Evolutionary conservation across 1,139 yeast species (phyloP).

Genomic region (Scheffersomyces parashehatae): DNA sequence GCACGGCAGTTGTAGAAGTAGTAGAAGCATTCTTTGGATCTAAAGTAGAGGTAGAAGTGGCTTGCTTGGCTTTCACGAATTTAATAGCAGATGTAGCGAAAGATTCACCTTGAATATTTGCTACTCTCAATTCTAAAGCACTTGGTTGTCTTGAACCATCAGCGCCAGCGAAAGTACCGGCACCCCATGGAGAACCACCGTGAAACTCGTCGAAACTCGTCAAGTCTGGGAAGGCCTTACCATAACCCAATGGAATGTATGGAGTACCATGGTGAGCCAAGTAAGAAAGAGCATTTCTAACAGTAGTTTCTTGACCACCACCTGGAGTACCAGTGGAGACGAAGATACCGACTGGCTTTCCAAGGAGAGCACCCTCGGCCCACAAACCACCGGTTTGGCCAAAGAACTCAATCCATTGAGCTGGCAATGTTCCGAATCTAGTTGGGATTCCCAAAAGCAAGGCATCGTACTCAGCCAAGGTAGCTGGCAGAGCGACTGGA

Average conservation of each 20-base stretch:
- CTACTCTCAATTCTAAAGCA: constrained; percentile 39
- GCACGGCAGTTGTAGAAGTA: not conserved
- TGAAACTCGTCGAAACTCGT: constrained; percentile 39
- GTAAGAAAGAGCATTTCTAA: constrained; percentile 33
- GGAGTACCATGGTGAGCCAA: constrained; percentile 54
- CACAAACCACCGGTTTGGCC: constrained; percentile 51
- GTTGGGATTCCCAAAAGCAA: constrained; percentile 53
- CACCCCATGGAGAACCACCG: constrained; percentile 55
- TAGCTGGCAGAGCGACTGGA: constrained; percentile 43
- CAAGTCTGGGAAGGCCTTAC: constrained; percentile 32
- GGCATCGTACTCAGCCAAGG: constrained; percentile 44
- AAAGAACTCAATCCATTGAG: constrained; percentile 47
- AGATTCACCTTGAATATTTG: constrained; percentile 41
- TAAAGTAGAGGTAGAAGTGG: not conserved
- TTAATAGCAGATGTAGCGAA: constrained; percentile 39
- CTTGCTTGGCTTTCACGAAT: constrained; percentile 8
- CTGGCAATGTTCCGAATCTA: constrained; percentile 48
- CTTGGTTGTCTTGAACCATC: constrained; percentile 51
- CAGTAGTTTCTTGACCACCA: constrained; percentile 51
- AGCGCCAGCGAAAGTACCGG: constrained; percentile 49
- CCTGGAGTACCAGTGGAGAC: constrained; percentile 47
- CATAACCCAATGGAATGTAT: constrained; percentile 51
- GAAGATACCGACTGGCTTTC: constrained; percentile 50
- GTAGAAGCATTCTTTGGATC: constrained; percentile 3
- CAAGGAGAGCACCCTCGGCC: constrained; percentile 49